Conservation (phyloP, 2,329 filamentous ascomycete genomes). For the Aspergillus hortae region DNA sequence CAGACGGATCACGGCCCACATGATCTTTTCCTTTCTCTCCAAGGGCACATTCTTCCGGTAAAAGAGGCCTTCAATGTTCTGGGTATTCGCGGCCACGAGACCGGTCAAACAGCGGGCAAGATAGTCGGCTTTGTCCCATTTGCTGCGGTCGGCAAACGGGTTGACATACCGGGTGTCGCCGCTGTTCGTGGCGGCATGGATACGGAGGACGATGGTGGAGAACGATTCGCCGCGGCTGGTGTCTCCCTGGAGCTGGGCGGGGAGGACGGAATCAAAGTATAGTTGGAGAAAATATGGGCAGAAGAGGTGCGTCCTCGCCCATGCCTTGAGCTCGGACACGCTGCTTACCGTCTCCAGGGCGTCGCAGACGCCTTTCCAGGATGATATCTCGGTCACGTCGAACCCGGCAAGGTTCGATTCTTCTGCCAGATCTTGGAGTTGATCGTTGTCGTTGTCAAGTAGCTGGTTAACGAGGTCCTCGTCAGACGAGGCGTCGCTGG, state of each 20-base stretch:
- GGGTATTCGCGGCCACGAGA: neutral
- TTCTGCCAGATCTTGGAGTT: neutral
- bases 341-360: neutral
- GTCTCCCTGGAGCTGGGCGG: neutral
- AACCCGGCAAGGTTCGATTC: neutral
- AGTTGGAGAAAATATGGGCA: neutral
- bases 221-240: neutral
- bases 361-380: neutral
- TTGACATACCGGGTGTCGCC: neutral
- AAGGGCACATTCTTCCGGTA: neutral
- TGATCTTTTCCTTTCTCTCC: neutral
- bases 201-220: neutral
- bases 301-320: neutral
- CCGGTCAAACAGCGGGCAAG: neutral
- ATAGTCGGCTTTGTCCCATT: neutral
- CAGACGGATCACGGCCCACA: neutral
- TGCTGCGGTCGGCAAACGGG: neutral
- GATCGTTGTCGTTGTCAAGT: neutral
- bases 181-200: neutral
- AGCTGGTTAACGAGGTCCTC: neutral
- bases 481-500: neutral
- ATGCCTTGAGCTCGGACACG: neutral
- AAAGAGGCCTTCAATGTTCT: neutral
- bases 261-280: neutral
- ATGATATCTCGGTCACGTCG: neutral